Percentiles rank a stretch among this genome's conserved stretches.
These are phyloP conservation scores for Aspergillus sclerotiicarbonarius DNA, from an alignment of 495 filamentous ascomycete species.

Conservation along the genomic window DNA sequence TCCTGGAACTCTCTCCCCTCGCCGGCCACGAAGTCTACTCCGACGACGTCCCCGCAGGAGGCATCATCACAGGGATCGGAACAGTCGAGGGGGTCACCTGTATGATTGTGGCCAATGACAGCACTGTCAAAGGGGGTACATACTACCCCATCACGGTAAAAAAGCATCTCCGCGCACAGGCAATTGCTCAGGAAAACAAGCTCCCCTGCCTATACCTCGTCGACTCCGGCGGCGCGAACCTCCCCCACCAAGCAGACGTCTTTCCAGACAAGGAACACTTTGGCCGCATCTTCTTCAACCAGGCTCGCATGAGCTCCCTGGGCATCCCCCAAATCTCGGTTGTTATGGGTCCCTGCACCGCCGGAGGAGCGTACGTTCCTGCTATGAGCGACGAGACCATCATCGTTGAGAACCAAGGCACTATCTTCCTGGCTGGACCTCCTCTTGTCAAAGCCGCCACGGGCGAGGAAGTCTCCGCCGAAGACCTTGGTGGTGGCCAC, in stretches of 20 bases:
- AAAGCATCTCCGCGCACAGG: conserved; percentile 93
- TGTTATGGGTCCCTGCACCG: conserved; percentile 97
- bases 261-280: conserved; percentile 97
- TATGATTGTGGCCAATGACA: conserved; percentile 95
- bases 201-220: conserved; percentile 92
- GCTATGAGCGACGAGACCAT: conserved; percentile 97
- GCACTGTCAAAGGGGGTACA: conserved; percentile 97
- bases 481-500: conserved; percentile 90
- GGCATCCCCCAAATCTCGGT: conserved; percentile 93
- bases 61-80: conserved; percentile 91
- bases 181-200: conserved; percentile 84
- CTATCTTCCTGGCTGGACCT: conserved; percentile 94
- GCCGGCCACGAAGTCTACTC: conserved; percentile 87
- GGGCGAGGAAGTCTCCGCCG: conserved; percentile 87
- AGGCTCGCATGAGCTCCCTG: conserved; percentile 77
- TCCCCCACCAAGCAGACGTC: conserved; percentile 93
- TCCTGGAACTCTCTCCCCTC: conserved; percentile 85
- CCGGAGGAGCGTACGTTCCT: conserved; percentile 93
- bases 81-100: conserved; percentile 87
- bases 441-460: conserved; percentile 96
- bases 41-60: conserved; percentile 82
- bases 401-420: conserved; percentile 91
- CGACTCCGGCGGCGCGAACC: conserved; percentile 93
- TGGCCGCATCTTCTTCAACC: conserved; percentile 97
- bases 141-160: conserved; percentile 98